Evolutionary conservation across 1,284 basidiomycete genomes (phyloP).

Genomic region (Pterulicium gracile): DNA sequence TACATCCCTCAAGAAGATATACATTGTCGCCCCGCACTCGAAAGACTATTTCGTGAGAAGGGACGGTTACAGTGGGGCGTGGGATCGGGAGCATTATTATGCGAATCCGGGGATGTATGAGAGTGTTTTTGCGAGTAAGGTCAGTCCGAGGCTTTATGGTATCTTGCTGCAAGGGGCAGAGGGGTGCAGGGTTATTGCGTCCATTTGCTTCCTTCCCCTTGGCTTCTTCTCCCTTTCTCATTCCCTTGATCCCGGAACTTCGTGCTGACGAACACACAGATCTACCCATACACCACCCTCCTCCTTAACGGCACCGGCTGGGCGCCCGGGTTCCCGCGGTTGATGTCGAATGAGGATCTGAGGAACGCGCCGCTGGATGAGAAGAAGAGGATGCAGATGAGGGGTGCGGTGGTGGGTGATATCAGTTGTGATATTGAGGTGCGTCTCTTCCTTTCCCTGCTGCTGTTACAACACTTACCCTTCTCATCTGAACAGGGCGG

Average conservation of each 20-base stretch:
- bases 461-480: not conserved
- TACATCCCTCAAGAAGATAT: slow-evolving; percentile 19
- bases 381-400: slow-evolving; percentile 34
- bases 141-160: too few species aligned
- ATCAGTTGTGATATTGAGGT: slow-evolving; percentile 81
- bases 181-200: too few species aligned
- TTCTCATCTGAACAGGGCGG: slow-evolving; percentile 47
- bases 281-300: slow-evolving; percentile 77
- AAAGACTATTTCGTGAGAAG: slow-evolving; percentile 54
- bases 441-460: slow-evolving; percentile 10
- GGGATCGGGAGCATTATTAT: slow-evolving; percentile 56
- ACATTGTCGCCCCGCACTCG: slow-evolving; percentile 66
- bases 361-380: slow-evolving; percentile 39
- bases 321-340: slow-evolving; percentile 64
- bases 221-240: not conserved
- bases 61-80: slow-evolving; percentile 45
- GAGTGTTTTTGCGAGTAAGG: slow-evolving; percentile 62
- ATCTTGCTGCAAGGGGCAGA: too few species aligned
- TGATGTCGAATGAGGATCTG: slow-evolving; percentile 66
- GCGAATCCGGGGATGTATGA: slow-evolving; percentile 51
- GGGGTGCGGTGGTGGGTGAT: slow-evolving; percentile 70
- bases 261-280: slow-evolving; percentile 24
- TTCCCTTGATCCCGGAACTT: too few species aligned
- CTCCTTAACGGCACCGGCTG: slow-evolving; percentile 84
- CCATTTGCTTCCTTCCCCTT: too few species aligned